Base-by-base conservation (phyloP, 1,284 basidiomycete genomes). In the Phlebopus sp. region DNA sequence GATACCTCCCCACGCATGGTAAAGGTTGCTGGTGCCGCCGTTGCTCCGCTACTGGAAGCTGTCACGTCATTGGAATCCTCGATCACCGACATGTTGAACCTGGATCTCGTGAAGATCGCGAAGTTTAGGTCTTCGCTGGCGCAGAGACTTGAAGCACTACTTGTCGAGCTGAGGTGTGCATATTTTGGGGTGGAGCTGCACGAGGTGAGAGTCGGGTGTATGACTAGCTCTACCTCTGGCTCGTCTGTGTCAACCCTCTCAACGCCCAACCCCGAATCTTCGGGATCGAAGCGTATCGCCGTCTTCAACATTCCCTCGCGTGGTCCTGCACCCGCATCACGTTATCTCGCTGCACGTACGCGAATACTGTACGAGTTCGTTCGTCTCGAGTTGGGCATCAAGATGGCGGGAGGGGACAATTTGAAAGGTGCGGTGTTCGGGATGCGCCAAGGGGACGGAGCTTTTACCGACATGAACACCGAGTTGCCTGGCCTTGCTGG, bases 321-420 rank as follows among this genome's bases (percentile, higher is more conserved):
- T 4, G 66, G 64, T 1, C 49, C 29, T 4, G 69, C 82, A 3
- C 84, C 86, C 2, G 85, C 90, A 4, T 76, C 77, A 44, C 53
- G 63, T 14, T 79, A 77, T 59, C 73, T 92, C 44, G 81, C 79
- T 34, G 78, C 77, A 53, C 57, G 61, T 11, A 88, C 87, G 3
- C 75, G 76, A 37, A 65, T 74, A 3, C 59, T 91, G 48, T 92
- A 92, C 63, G 79, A 84, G 60, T 92, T 79, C 58, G 75, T 92
- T 15, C 76, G 89, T 21, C 58, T 78, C 36, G 76, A 71, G 17
- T 71, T 92, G 18, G 83, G 82, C 3, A 72, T 92, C 31, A 72
- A 70, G 52, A 91, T 90, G 82, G 83, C 89, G 55, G 88, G 89
- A 5, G 63, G 69, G 15, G 85, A 87, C 59, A 91, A 91, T 61